Conservation (phyloP, 208 protist species). For the Acanthamoeba quina region DNA sequence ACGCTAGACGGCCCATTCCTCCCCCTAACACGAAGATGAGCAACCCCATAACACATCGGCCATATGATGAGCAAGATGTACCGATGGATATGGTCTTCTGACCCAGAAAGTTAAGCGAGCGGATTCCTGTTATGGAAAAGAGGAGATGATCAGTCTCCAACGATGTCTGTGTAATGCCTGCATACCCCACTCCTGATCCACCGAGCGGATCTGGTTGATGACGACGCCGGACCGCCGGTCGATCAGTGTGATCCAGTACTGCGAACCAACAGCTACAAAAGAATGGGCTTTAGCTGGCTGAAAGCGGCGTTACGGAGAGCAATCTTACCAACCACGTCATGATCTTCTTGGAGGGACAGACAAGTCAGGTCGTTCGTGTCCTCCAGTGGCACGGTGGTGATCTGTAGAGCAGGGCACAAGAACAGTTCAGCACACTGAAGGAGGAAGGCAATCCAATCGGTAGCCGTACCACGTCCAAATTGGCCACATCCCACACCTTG, state of each 20-base stretch:
- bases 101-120: slow-evolving; percentile 10
- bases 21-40: not conserved
- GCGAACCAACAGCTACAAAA: slow-evolving; percentile 10
- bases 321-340: slow-evolving; percentile 1
- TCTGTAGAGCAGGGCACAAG: not conserved
- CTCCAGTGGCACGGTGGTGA: not conserved
- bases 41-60: not conserved
- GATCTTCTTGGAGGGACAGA: not conserved
- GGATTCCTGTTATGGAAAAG: not conserved
- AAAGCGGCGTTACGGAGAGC: not conserved
- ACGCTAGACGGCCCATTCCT: not conserved
- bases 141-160: not conserved
- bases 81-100: slow-evolving; percentile 40
- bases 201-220: slow-evolving; percentile 15
- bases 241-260: slow-evolving; percentile 30
- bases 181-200: slow-evolving; percentile 9
- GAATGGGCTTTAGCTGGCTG: not conserved
- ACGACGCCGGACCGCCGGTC: not conserved
- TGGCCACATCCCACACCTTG: slow-evolving; percentile 39
- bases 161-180: not conserved
- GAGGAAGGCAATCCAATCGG: not conserved
- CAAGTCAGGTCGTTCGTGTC: slow-evolving; percentile 1
- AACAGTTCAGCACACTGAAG: not conserved
- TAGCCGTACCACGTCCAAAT: slow-evolving; percentile 11
- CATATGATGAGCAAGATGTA: not conserved